A percentile compares a stretch with the other conserved stretches of the same genome.
Conservation (phyloP, 768 basidiomycete genomes). For the Termitomyces sp. region DNA sequence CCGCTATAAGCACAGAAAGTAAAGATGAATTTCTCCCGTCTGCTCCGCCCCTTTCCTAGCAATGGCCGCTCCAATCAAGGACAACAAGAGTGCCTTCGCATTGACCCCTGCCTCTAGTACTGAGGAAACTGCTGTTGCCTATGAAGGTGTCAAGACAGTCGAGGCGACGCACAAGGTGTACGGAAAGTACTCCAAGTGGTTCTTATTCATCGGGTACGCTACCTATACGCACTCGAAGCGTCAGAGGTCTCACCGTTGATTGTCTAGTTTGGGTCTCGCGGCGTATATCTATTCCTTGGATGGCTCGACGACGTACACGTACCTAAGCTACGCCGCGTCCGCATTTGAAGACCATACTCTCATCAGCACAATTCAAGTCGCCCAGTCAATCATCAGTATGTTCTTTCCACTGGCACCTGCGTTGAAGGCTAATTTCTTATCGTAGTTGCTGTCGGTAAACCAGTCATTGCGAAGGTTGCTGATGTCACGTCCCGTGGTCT, state of each 20-base stretch:
- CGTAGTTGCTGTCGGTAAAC: constrained; percentile 46
- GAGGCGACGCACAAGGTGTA: constrained; percentile 48
- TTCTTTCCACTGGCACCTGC: neutral
- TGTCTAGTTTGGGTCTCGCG: constrained; percentile 56
- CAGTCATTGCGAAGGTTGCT: constrained; percentile 68
- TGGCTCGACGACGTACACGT: constrained; percentile 60
- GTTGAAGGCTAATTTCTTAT: neutral
- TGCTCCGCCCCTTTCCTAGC: neutral
- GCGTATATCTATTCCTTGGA: constrained; percentile 79
- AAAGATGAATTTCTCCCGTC: neutral
- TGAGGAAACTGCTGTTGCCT: constrained; percentile 19
- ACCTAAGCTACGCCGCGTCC: constrained; percentile 53
- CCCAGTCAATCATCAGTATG: constrained; percentile 50
- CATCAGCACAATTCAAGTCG: constrained; percentile 48
- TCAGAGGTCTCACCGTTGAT: constrained; percentile 7
- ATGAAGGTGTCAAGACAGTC: constrained; percentile 39
- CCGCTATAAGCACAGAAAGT: constrained; percentile 5
- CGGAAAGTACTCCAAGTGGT: constrained; percentile 51
- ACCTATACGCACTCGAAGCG: neutral
- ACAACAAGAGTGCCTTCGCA: neutral
- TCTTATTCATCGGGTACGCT: constrained; percentile 50
- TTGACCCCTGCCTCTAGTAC: neutral
- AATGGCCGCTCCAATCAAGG: constrained; percentile 6
- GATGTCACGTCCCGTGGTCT: constrained; percentile 65
- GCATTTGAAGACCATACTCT: constrained; percentile 48